Percentiles rank a stretch among this genome's conserved stretches.
Conservation (phyloP, 2,329 filamentous ascomycete genomes). For the Aspergillus japonicus region DNA sequence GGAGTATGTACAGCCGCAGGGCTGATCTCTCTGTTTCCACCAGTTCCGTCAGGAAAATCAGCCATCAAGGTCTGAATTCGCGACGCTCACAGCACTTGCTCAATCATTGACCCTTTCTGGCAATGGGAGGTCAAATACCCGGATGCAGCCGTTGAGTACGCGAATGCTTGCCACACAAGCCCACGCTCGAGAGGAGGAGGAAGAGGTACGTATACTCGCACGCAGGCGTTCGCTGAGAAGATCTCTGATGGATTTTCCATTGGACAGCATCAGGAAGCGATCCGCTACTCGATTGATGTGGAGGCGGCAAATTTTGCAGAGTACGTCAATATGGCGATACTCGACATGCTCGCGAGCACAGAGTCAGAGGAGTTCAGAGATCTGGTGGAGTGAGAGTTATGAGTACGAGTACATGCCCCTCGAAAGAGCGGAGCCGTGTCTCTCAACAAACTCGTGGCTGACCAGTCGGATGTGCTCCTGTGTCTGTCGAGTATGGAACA, state of each 20-base stretch:
- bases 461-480: background rate
- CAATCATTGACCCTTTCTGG: background rate
- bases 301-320: background rate
- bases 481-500: background rate
- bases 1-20: background rate
- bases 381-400: background rate
- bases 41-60: background rate
- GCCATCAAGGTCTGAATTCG: background rate
- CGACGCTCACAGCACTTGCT: background rate
- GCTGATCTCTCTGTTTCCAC: background rate
- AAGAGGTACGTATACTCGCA: constrained; percentile 1
- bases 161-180: background rate
- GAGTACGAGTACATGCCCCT: too few relatives aligned
- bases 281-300: background rate
- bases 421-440: too few relatives aligned
- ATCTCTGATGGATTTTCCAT: background rate
- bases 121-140: background rate
- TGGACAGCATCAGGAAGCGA: background rate
- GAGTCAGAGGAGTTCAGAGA: background rate
- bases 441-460: background rate
- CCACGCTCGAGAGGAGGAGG: background rate
- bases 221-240: background rate
- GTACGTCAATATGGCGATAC: constrained; percentile 1
- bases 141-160: background rate
- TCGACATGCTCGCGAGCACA: background rate